Percentiles rank a stretch among this genome's conserved stretches.
phyloP scores from a whole-genome alignment of 1,139 yeast genomes.

The Kurtzmaniella quercitrusa region DNA sequence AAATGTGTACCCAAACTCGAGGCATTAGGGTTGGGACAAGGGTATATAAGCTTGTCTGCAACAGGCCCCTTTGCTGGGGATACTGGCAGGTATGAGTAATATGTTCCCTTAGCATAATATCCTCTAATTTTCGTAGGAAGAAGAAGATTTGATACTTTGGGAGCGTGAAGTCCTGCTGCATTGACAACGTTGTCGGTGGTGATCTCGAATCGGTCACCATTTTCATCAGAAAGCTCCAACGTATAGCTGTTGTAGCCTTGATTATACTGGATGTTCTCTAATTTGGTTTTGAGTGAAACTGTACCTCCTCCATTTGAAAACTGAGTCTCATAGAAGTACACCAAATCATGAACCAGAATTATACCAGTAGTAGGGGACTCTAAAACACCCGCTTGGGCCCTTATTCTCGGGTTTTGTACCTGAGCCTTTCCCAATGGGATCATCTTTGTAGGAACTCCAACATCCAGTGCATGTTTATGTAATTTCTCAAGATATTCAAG shows the following conservation, averaged over 20 bases:
- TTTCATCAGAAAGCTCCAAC: conserved; percentile 25
- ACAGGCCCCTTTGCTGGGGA: conserved; percentile 23
- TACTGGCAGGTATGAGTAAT: conserved; percentile 52
- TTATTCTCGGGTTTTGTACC: conserved; percentile 58
- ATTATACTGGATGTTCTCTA: conserved; percentile 37
- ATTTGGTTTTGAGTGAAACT: conserved; percentile 57
- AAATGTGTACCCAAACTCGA: conserved; percentile 84
- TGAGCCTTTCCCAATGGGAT: conserved; percentile 42
- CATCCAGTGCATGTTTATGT: conserved; percentile 44
- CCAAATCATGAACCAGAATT: conserved; percentile 72
- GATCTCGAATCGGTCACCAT: conserved; percentile 39
- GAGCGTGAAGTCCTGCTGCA: conserved; percentile 77
- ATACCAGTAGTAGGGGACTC: conserved; percentile 87
- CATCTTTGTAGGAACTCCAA: conserved; percentile 59
- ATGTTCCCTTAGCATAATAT: conserved; percentile 80
- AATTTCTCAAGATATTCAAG: conserved; percentile 53
- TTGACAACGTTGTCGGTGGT: conserved; percentile 61
- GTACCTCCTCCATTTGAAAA: conserved; percentile 60
- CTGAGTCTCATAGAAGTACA: conserved; percentile 52
- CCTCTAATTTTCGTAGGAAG: conserved; percentile 64
- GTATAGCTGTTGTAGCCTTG: conserved; percentile 19
- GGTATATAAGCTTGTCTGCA: conserved; percentile 56
- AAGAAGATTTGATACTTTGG: conserved; percentile 60
- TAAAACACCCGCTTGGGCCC: conserved; percentile 57
- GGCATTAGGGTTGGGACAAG: conserved; percentile 70